phyloP scores from a whole-genome alignment of 768 basidiomycete species.

The Boletus reticulatus region DNA sequence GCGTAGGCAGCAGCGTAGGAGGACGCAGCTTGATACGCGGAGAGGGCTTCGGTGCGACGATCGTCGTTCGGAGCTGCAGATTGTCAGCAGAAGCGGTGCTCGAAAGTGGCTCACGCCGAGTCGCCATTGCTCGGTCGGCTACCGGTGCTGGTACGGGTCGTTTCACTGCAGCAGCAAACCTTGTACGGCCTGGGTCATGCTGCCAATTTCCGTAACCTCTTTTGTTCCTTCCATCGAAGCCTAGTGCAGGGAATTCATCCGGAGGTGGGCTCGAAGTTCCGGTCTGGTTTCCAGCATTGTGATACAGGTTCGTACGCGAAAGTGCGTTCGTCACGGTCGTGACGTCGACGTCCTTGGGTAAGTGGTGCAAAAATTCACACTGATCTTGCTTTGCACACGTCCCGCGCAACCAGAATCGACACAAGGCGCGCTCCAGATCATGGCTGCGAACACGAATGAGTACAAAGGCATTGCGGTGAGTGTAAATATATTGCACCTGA shows the following conservation, averaged over 20 bases:
- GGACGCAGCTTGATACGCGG: slow-evolving; percentile 82
- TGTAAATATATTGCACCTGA: slow-evolving; percentile 64
- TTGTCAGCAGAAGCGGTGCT: slow-evolving; percentile 50
- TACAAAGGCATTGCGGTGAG: background rate
- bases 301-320: slow-evolving; percentile 60
- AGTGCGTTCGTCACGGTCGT: slow-evolving; percentile 65
- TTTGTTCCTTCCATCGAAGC: slow-evolving; percentile 44
- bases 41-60: slow-evolving; percentile 78
- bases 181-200: slow-evolving; percentile 82
- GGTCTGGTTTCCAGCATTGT: slow-evolving; percentile 37
- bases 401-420: slow-evolving; percentile 97
- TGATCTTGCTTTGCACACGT: slow-evolving; percentile 95
- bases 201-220: slow-evolving; percentile 43
- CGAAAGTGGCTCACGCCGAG: slow-evolving; percentile 58
- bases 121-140: slow-evolving; percentile 40
- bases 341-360: slow-evolving; percentile 85
- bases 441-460: slow-evolving; percentile 53
- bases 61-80: slow-evolving; percentile 61
- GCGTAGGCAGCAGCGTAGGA: slow-evolving; percentile 81
- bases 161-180: slow-evolving; percentile 92
- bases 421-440: slow-evolving; percentile 90
- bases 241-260: slow-evolving; percentile 73
- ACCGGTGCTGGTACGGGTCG: slow-evolving; percentile 40
- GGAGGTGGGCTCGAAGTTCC: slow-evolving; percentile 31
- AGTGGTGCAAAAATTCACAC: slow-evolving; percentile 94